Percentiles rank a stretch among this genome's conserved stretches.
Evolutionary conservation across 2,329 filamentous ascomycete genomes (phyloP).

Genomic region (Bipolaris bicolor): DNA sequence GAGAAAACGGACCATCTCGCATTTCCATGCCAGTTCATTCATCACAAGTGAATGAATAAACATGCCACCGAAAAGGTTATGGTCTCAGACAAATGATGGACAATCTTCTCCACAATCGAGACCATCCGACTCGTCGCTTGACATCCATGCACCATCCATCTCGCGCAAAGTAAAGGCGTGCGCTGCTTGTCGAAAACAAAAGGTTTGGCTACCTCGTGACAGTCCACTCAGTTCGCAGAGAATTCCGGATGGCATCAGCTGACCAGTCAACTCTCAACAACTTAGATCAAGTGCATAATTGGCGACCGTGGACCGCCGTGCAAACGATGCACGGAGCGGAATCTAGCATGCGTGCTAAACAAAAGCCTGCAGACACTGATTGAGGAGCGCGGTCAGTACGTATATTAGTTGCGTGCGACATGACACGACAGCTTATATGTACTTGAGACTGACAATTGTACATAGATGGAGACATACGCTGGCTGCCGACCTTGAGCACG

Average conservation of each 20-base stretch:
- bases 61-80: neutral
- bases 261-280: neutral
- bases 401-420: constrained; percentile 4
- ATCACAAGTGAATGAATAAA: neutral
- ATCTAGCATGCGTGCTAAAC: constrained; percentile 59
- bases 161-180: constrained; percentile 53
- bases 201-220: constrained; percentile 32
- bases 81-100: neutral
- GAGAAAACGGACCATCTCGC: neutral
- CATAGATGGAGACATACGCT: constrained; percentile 14
- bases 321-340: constrained; percentile 57
- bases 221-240: neutral
- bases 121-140: neutral
- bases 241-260: constrained; percentile 3
- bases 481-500: constrained; percentile 33
- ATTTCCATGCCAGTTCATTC: neutral
- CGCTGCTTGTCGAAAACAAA: constrained; percentile 61
- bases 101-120: neutral
- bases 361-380: constrained; percentile 59
- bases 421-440: constrained; percentile 26
- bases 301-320: constrained; percentile 56
- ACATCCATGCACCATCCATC: constrained; percentile 27
- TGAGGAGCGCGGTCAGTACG: constrained; percentile 51
- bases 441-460: neutral
- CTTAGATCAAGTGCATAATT: constrained; percentile 60